phyloP scores from a whole-genome alignment of 441 rosid species.

The Codiaeum variegatum region DNA sequence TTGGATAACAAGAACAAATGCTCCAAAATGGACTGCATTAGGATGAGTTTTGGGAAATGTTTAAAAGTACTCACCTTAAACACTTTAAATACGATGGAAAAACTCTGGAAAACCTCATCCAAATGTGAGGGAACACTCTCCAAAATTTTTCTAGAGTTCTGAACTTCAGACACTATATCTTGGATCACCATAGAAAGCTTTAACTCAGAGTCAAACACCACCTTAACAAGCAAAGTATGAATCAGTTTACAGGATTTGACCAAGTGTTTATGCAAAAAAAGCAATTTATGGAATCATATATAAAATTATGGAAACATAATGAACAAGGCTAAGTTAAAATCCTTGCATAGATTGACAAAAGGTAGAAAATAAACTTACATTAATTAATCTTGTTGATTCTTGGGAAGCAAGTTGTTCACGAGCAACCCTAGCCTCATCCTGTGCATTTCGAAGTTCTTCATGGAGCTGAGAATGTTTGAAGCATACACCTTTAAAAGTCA shows the following conservation, averaged over 20 bases:
- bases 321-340: conserved; percentile 17
- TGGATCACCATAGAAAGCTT: conserved; percentile 53
- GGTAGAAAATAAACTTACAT: conserved; percentile 38
- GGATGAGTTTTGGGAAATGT: background rate
- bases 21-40: background rate
- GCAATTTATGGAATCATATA: background rate
- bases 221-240: conserved; percentile 29
- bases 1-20: conserved; percentile 1
- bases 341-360: conserved; percentile 21
- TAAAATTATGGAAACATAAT: conserved; percentile 4
- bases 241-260: conserved; percentile 24
- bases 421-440: conserved; percentile 56
- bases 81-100: conserved; percentile 36
- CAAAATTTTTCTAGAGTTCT: conserved; percentile 39
- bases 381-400: conserved; percentile 35
- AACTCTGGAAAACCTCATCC: conserved; percentile 59
- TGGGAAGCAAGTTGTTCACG: conserved; percentile 46
- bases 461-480: conserved; percentile 42
- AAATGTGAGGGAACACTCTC: conserved; percentile 43
- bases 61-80: conserved; percentile 52
- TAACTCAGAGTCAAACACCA: conserved; percentile 33
- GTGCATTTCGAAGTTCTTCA: conserved; percentile 60
- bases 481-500: background rate
- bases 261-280: conserved; percentile 12
- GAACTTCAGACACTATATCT: conserved; percentile 53